Evolutionary conservation across 148 eudicot species (phyloP).

Genomic region (Diospyros lotus): DNA sequence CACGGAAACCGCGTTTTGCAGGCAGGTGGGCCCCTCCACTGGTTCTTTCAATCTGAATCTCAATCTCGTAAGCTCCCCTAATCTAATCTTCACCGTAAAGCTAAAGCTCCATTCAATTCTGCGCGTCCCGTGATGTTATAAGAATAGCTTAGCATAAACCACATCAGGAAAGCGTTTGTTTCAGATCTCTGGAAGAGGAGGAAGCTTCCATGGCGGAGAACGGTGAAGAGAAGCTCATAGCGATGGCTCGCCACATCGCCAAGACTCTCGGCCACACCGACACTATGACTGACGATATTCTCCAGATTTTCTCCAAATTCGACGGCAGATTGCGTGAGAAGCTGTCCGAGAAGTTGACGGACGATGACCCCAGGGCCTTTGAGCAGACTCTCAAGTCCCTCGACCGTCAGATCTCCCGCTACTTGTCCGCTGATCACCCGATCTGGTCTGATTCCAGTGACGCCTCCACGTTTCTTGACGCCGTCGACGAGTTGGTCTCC

Average conservation of each 20-base stretch:
- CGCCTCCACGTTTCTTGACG: slow-evolving; percentile 54
- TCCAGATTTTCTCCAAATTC: slow-evolving; percentile 87
- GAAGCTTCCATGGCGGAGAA: slow-evolving; percentile 46
- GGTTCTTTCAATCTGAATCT: background rate
- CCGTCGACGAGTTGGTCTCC: slow-evolving; percentile 53
- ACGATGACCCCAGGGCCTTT: slow-evolving; percentile 17
- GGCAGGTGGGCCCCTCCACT: background rate
- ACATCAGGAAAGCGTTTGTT: background rate
- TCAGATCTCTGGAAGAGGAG: no score
- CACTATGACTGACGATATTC: slow-evolving; percentile 82
- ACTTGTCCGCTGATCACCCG: slow-evolving; percentile 45
- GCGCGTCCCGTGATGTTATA: background rate
- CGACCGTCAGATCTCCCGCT: slow-evolving; percentile 52
- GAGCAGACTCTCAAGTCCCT: slow-evolving; percentile 45
- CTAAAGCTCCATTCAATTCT: background rate
- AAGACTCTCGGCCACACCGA: slow-evolving; percentile 86
- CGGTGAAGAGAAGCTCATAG: slow-evolving; percentile 91
- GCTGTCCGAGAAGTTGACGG: slow-evolving; percentile 37
- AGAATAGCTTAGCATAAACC: background rate
- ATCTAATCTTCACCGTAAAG: background rate
- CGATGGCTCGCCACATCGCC: slow-evolving; percentile 91
- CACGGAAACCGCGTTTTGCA: slow-evolving; percentile 12
- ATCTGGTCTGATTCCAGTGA: slow-evolving; percentile 61
- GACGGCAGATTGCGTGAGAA: slow-evolving; percentile 80
- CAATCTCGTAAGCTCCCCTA: background rate